Percentiles rank a stretch among this genome's conserved stretches.
phyloP scores from a whole-genome alignment of 73 alveolate genomes.

The Paramecium pentaurelia region DNA sequence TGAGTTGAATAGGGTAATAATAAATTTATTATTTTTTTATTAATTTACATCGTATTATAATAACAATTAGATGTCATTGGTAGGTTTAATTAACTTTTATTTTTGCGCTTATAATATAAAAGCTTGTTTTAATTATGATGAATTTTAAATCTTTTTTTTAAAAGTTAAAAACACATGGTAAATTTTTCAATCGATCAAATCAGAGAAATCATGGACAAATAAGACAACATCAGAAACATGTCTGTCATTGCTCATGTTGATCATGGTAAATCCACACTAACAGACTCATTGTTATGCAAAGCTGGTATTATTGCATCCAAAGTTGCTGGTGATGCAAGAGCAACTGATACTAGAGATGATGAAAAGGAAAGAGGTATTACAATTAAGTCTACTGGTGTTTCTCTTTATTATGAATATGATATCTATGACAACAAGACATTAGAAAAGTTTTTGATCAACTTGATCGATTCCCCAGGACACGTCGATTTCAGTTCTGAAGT shows the following conservation, averaged over 20 bases:
- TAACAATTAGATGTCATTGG: neutral
- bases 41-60: neutral
- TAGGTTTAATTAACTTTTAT: neutral
- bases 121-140: neutral
- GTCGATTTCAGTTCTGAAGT: slow-evolving; percentile 98
- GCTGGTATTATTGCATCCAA: slow-evolving; percentile 98
- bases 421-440: slow-evolving; percentile 54
- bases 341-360: slow-evolving; percentile 98
- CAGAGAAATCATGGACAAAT: slow-evolving; percentile 96
- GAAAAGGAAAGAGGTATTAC: slow-evolving; percentile 99
- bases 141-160: neutral
- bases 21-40: neutral
- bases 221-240: slow-evolving; percentile 97
- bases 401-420: slow-evolving; percentile 94
- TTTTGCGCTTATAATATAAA: neutral
- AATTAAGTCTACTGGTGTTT: slow-evolving; percentile 98
- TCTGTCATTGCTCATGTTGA: slow-evolving; percentile 98
- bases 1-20: neutral
- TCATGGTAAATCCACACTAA: slow-evolving; percentile 99
- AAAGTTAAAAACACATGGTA: slow-evolving; percentile 73
- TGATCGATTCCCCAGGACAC: slow-evolving; percentile 99
- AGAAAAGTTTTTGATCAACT: slow-evolving; percentile 85
- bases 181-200: slow-evolving; percentile 98
- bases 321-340: slow-evolving; percentile 98
- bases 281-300: slow-evolving; percentile 90